These are phyloP conservation scores for Collybia mongolica DNA, from an alignment of 768 basidiomycete genomes.

Conservation along the genomic window DNA sequence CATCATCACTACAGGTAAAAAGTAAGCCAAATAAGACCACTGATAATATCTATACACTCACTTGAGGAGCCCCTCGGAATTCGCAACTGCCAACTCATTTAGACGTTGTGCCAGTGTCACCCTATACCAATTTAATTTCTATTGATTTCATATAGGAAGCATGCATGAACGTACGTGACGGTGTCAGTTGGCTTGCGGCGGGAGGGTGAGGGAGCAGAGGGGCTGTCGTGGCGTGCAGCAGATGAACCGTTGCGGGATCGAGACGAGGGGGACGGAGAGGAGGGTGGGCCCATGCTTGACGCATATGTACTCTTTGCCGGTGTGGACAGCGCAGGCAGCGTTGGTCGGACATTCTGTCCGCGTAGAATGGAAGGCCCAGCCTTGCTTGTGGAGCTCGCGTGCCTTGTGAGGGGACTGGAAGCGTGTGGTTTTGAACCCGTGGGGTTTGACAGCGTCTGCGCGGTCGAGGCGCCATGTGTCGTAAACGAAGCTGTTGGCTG, in stretches of 20 bases:
- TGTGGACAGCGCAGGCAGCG: conserved; percentile 20
- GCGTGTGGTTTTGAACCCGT: conserved; percentile 17
- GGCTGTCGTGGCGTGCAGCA: conserved; percentile 21
- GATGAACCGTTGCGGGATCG: conserved; percentile 14
- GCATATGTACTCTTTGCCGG: conserved; percentile 8
- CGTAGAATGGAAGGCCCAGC: conserved; percentile 27
- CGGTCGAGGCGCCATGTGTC: conserved; percentile 28
- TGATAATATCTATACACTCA: conserved; percentile 29
- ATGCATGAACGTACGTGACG: conserved; percentile 48
- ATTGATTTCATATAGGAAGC: too few species aligned
- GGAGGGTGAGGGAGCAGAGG: conserved; percentile 21
- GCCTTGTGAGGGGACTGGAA: conserved; percentile 23
- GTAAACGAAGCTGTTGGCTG: conserved; percentile 27
- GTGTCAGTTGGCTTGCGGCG: conserved; percentile 41
- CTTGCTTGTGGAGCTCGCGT: conserved; percentile 13
- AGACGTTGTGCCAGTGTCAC: conserved; percentile 77
- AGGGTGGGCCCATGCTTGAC: conserved; percentile 9
- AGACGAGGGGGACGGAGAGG: conserved; percentile 15
- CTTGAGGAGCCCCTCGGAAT: conserved; percentile 79
- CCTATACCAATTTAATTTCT: conserved; percentile 32
- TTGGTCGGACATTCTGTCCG: conserved; percentile 15
- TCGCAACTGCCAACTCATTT: conserved; percentile 77
- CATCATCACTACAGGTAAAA: conserved; percentile 62
- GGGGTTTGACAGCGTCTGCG: conserved; percentile 36
- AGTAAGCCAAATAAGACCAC: background rate